Base-by-base conservation (phyloP, 2,329 filamentous ascomycete species). In the Colletotrichum lupini region DNA sequence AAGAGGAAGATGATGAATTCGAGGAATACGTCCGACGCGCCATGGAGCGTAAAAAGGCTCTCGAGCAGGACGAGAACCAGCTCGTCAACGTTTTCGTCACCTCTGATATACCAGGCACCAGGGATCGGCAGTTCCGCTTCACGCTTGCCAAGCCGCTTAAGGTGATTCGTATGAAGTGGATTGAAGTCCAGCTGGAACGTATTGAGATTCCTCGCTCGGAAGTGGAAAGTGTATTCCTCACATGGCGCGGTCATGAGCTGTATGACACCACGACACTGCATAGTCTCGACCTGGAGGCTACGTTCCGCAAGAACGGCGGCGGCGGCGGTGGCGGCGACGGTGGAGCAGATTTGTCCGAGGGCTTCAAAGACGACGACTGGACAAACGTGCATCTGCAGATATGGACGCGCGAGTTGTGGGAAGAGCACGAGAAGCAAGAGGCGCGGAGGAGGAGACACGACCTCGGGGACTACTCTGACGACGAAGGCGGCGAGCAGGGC, bases 221-320 rank as follows among this genome's bases (percentile, higher is more conserved):
- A 28, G 82, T 86, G 2, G 83, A 87, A 5, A 84, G 86, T 1
- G 84, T 97, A 22, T 93, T 97, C 77, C 87, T 98, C 68, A 97
- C 94, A 0, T 98, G 94, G 92, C 92, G 92, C 75, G 88, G 90
- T 30, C 90, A 90, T 71, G 90, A 90, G 72, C 83, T 98, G 3
- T 98, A 93, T 79, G 90, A 93, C 75, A 88, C 89, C n/a, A 94
- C 93, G 5, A 95, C 92, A 1, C 92, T 94, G 72, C 87, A 87
- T 66, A 91, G 89, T 60, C 83, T 97, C 7, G 91, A 92, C 7
- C 88, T 97, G 58, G 65, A 67, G 11, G 79, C 75, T 6, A 78
- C 78, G 14, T 81, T 87, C 5, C 87, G 87, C 53, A 81, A 85
- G 16, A 81, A 88, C 24, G 77, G 80, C 12, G 80, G 79, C 35